Conservation (phyloP, 768 basidiomycete genomes). For the Cytidiella melzeri region DNA sequence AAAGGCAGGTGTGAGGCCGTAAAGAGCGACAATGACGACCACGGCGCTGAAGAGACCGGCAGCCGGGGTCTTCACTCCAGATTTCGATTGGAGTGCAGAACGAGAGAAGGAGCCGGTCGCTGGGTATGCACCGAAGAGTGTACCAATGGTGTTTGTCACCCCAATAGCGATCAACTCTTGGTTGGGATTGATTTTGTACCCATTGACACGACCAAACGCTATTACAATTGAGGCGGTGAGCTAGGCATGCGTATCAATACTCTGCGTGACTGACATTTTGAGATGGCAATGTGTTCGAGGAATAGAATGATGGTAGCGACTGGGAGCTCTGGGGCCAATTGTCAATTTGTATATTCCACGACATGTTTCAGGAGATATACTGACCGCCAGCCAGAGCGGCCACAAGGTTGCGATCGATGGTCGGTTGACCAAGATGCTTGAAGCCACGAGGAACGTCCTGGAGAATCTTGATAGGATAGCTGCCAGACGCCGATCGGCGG, state of each 20-base stretch:
- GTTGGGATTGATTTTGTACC: constrained; percentile 88
- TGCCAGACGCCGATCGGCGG: constrained; percentile 46
- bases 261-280: constrained; percentile 68
- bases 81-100: constrained; percentile 90
- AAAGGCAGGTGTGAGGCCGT: constrained; percentile 89
- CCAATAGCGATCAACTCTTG: constrained; percentile 96
- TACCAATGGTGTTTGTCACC: constrained; percentile 89
- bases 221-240: too few relatives aligned
- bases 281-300: constrained; percentile 92
- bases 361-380: background rate
- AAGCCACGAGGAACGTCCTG: constrained; percentile 79
- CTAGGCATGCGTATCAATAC: too few relatives aligned
- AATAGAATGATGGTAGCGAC: constrained; percentile 83
- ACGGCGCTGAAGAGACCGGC: constrained; percentile 80
- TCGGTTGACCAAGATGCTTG: constrained; percentile 44
- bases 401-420: constrained; percentile 45
- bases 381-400: constrained; percentile 44
- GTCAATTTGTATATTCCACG: background rate
- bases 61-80: constrained; percentile 88
- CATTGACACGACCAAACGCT: constrained; percentile 91
- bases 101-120: constrained; percentile 97
- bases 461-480: constrained; percentile 79
- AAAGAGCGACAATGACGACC: constrained; percentile 87
- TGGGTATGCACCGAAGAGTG: constrained; percentile 85
- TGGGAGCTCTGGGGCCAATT: constrained; percentile 49